Evolutionary conservation across 2,329 filamentous ascomycete genomes (phyloP).

Genomic region (Teratosphaeria zuluensis): DNA sequence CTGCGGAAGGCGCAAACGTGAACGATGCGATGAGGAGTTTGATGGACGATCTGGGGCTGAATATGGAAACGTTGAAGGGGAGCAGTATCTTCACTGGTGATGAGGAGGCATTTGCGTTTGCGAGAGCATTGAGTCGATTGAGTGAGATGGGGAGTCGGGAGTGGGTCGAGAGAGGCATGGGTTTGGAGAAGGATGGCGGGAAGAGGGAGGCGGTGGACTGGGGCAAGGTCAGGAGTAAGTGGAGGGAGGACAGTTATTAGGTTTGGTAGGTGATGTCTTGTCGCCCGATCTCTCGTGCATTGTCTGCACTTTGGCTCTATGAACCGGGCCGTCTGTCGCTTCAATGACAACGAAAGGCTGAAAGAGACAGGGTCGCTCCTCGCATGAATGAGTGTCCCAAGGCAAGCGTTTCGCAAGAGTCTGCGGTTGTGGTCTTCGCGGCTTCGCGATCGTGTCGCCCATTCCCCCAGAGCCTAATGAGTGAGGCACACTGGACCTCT

Average conservation of each 20-base stretch:
- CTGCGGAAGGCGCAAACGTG: slow-evolving; percentile 33
- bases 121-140: slow-evolving; percentile 71
- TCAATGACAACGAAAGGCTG: too few relatives aligned
- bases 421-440: too few relatives aligned
- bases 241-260: slow-evolving; percentile 5
- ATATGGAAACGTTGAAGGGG: slow-evolving; percentile 73
- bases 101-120: slow-evolving; percentile 94
- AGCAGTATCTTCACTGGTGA: slow-evolving; percentile 85
- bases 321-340: too few relatives aligned
- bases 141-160: slow-evolving; percentile 89
- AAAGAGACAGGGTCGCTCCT: too few relatives aligned
- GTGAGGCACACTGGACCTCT: not conserved
- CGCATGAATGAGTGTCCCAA: too few relatives aligned
- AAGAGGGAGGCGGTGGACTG: slow-evolving; percentile 44
- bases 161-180: slow-evolving; percentile 77
- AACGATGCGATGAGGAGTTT: slow-evolving; percentile 66
- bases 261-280: not conserved
- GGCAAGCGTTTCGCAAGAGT: too few relatives aligned
- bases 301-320: not conserved
- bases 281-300: not conserved
- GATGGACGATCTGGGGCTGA: slow-evolving; percentile 81
- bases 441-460: too few relatives aligned
- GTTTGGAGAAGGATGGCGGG: slow-evolving; percentile 54
- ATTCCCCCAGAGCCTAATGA: too few relatives aligned
- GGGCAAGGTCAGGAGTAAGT: slow-evolving; percentile 3